Conservation (phyloP, 2,329 filamentous ascomycete genomes). For the Dactylellina parvicollis region DNA sequence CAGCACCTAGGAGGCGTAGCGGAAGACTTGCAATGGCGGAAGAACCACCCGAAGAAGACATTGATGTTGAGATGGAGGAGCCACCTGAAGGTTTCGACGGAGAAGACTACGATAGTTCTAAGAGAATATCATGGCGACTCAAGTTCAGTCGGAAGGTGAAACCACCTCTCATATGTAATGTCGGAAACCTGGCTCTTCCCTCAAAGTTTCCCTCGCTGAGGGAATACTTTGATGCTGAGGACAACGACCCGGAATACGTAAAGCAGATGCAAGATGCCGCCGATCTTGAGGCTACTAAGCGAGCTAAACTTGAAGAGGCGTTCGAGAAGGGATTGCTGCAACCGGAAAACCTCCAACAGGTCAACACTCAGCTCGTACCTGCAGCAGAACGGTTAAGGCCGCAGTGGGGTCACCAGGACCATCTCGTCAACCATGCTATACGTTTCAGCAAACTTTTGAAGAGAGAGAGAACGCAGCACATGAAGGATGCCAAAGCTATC, state of each 20-base stretch:
- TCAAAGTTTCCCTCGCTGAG: constrained; percentile 42
- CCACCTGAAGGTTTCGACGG: constrained; percentile 68
- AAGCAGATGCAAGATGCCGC: constrained; percentile 72
- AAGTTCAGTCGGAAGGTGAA: constrained; percentile 55
- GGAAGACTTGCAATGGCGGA: constrained; percentile 28
- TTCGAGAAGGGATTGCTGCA: constrained; percentile 79
- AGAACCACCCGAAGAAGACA: constrained; percentile 27
- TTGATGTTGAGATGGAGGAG: constrained; percentile 56
- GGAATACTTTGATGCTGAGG: constrained; percentile 55
- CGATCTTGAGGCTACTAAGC: constrained; percentile 73
- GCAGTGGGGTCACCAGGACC: constrained; percentile 88
- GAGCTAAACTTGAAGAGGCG: constrained; percentile 76
- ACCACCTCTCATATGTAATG: constrained; percentile 46
- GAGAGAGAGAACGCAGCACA: constrained; percentile 82
- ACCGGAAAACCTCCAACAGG: constrained; percentile 74
- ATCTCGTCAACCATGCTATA: constrained; percentile 79
- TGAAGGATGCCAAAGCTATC: constrained; percentile 66
- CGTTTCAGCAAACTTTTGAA: constrained; percentile 83
- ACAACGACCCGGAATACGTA: constrained; percentile 63
- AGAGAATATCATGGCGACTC: constrained; percentile 55
- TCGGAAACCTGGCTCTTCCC: constrained; percentile 36
- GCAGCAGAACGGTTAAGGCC: constrained; percentile 75
- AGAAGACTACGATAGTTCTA: constrained; percentile 64
- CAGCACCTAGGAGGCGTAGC: constrained; percentile 34
- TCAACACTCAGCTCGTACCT: constrained; percentile 68